These are phyloP conservation scores for Bipolaris zeicola DNA, from an alignment of 2,329 filamentous ascomycete genomes.

Conservation along the genomic window DNA sequence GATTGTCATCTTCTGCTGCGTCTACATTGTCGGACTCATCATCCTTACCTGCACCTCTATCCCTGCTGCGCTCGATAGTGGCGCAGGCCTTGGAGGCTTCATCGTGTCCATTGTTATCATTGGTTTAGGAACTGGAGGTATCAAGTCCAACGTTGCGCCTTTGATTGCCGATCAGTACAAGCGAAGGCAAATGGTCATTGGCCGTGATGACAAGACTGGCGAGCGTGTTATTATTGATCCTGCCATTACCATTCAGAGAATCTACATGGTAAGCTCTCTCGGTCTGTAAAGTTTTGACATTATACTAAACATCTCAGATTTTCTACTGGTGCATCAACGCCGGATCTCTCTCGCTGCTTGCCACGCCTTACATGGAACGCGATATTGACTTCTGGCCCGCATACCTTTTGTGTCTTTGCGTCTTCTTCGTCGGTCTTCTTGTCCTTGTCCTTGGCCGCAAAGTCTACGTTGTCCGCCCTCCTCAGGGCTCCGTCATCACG, in stretches of 20 bases:
- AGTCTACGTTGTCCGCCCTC: conserved; percentile 47
- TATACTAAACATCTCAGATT: conserved; percentile 40
- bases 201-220: conserved; percentile 50
- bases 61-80: conserved; percentile 66
- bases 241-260: conserved; percentile 55
- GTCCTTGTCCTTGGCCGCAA: conserved; percentile 52
- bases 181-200: conserved; percentile 50
- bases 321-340: conserved; percentile 78
- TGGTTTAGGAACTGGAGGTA: conserved; percentile 76
- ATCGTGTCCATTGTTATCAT: conserved; percentile 66
- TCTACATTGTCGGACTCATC: conserved; percentile 70
- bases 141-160: conserved; percentile 76
- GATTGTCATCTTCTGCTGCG: conserved; percentile 68
- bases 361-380: conserved; percentile 73
- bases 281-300: not conserved
- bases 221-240: conserved; percentile 56
- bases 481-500: conserved; percentile 47
- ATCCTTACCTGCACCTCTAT: conserved; percentile 70
- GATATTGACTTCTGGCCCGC: conserved; percentile 74
- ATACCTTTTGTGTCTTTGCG: conserved; percentile 66
- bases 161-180: conserved; percentile 58
- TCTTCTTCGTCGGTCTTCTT: conserved; percentile 69
- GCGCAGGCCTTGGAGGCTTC: conserved; percentile 68
- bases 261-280: conserved; percentile 53
- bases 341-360: conserved; percentile 70